A percentile compares a stretch with the other conserved stretches of the same genome.
Conservation (phyloP, 2,329 filamentous ascomycete species). For the Xylariaceae sp. region DNA sequence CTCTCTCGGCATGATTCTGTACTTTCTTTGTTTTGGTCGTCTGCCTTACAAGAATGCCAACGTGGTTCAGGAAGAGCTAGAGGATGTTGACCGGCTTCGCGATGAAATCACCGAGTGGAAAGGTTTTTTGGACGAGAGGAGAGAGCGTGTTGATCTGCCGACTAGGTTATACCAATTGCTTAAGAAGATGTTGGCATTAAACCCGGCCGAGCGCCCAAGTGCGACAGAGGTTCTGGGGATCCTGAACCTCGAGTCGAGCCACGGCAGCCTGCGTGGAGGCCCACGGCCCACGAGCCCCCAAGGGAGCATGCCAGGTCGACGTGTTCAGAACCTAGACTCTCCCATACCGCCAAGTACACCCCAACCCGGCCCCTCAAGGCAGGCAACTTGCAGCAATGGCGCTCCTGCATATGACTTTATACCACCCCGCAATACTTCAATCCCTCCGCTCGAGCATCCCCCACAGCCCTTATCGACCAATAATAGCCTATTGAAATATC, state of each 20-base stretch:
- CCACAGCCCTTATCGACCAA: conserved; percentile 29
- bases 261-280: conserved; percentile 38
- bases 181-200: conserved; percentile 70
- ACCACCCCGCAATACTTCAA: conserved; percentile 27
- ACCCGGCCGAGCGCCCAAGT: conserved; percentile 71
- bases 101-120: conserved; percentile 83
- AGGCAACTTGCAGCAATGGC: conserved; percentile 17
- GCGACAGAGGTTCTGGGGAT: conserved; percentile 78
- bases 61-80: conserved; percentile 79
- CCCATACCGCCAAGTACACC: conserved; percentile 47
- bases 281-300: conserved; percentile 35
- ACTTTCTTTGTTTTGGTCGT: conserved; percentile 92
- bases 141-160: conserved; percentile 75
- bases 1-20: conserved; percentile 94
- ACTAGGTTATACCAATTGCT: conserved; percentile 80
- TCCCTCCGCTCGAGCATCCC: conserved; percentile 24
- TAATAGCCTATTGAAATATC: conserved; percentile 33
- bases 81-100: conserved; percentile 79
- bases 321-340: conserved; percentile 53
- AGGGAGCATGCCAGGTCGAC: conserved; percentile 39
- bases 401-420: conserved; percentile 20
- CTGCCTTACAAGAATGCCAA: conserved; percentile 84
- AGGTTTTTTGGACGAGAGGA: conserved; percentile 74
- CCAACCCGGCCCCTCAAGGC: conserved; percentile 37
- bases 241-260: conserved; percentile 62